Percentiles rank a stretch among this genome's conserved stretches.
Evolutionary conservation across 2,329 filamentous ascomycete genomes (phyloP).

Genomic region (Lachnellula subtilissima): DNA sequence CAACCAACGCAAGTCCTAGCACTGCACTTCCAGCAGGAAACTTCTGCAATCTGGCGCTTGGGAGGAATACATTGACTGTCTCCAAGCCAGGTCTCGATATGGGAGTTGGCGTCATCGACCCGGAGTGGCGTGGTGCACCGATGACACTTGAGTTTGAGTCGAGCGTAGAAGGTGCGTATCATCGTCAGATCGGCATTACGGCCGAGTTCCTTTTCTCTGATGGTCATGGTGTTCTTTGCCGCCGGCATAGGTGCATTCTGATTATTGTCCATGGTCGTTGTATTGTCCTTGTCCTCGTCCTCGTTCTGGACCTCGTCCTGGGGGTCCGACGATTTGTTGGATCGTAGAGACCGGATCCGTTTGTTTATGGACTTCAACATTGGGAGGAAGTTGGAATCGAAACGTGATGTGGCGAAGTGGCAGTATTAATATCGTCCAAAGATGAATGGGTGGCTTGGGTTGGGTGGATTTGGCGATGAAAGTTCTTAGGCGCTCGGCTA

Average conservation of each 20-base stretch:
- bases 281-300: too few species aligned
- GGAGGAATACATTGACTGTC: constrained; percentile 16
- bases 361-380: background rate
- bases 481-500: too few species aligned
- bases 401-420: background rate
- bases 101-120: background rate
- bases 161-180: background rate
- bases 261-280: too few species aligned
- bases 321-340: background rate
- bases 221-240: background rate
- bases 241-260: background rate
- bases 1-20: constrained; percentile 18
- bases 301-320: too few species aligned
- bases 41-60: constrained; percentile 8
- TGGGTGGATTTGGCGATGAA: background rate
- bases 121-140: background rate
- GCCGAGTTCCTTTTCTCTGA: background rate
- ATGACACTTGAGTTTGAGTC: constrained; percentile 5
- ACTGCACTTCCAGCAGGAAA: constrained; percentile 5
- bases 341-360: background rate
- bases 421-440: background rate
- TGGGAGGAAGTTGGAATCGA: background rate
- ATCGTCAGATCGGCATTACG: background rate
- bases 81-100: constrained; percentile 14
- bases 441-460: background rate